phyloP scores from a whole-genome alignment of 2,329 filamentous ascomycete genomes.

The Ophiocordyceps camponoti-saundersi region DNA sequence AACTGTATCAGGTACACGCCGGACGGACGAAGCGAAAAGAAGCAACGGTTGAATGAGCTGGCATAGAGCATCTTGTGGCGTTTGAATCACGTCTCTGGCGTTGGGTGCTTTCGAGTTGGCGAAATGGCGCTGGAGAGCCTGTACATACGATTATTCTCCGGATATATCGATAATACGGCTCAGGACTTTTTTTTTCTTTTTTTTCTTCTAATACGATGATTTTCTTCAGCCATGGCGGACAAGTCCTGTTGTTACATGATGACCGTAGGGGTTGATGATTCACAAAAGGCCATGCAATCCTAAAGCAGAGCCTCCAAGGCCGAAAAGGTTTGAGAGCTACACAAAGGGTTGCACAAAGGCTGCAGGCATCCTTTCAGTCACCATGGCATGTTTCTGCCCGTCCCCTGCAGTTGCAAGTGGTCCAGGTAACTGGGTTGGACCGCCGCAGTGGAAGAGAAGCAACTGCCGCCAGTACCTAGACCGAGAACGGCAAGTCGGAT shows the following conservation, averaged over 20 bases:
- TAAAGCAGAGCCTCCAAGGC: neutral
- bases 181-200: neutral
- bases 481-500: no score
- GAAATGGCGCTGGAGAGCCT: constrained; percentile 12
- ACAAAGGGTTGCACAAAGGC: neutral
- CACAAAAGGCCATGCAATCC: neutral
- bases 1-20: constrained; percentile 35
- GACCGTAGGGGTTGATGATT: no score
- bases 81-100: constrained; percentile 7
- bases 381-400: constrained; percentile 3
- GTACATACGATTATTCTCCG: neutral
- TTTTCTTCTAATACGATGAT: neutral
- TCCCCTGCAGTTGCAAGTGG: neutral
- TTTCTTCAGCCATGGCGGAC: neutral
- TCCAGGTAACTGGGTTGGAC: no score
- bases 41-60: constrained; percentile 23
- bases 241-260: neutral
- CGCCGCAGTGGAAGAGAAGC: no score
- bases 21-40: constrained; percentile 46
- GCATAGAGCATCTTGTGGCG: constrained; percentile 6
- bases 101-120: constrained; percentile 11
- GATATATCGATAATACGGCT: neutral
- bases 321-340: neutral
- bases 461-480: no score
- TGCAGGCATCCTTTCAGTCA: constrained; percentile 1